Evolutionary conservation across 2,329 filamentous ascomycete genomes (phyloP).

Genomic region (Apiospora sp.): DNA sequence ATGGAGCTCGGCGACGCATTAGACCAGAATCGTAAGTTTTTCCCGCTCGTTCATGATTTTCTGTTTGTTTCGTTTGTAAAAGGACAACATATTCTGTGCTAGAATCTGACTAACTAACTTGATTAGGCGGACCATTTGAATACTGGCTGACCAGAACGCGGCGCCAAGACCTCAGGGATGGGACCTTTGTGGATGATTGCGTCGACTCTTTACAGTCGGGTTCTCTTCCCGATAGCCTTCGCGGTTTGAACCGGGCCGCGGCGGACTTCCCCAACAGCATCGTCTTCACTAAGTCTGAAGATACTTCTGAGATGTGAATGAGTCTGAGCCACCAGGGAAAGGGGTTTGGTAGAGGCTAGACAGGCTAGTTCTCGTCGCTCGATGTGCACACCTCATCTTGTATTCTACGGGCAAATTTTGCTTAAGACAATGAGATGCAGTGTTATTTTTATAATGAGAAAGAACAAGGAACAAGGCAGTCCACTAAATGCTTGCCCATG

Average conservation of each 20-base stretch:
- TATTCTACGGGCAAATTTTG: background rate
- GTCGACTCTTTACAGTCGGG: slow-evolving; percentile 47
- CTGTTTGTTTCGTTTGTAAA: background rate
- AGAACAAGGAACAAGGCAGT: too few species aligned
- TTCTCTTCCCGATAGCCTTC: slow-evolving; percentile 46
- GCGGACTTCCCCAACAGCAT: slow-evolving; percentile 42
- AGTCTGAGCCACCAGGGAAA: too few species aligned
- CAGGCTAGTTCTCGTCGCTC: background rate
- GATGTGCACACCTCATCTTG: background rate
- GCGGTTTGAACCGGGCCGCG: slow-evolving; percentile 46
- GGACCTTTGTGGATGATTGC: slow-evolving; percentile 45
- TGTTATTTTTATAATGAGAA: background rate
- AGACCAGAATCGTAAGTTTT: slow-evolving; percentile 48
- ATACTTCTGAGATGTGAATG: background rate
- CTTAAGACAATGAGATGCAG: background rate
- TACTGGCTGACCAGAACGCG: slow-evolving; percentile 56
- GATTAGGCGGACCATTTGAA: slow-evolving; percentile 52
- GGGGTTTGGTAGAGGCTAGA: background rate
- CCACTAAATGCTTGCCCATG: background rate
- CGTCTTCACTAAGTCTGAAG: background rate
- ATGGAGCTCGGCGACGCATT: slow-evolving; percentile 53
- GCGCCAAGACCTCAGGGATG: slow-evolving; percentile 45
- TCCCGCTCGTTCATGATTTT: background rate
- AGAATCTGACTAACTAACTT: slow-evolving; percentile 1
- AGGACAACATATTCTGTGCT: background rate